These are phyloP conservation scores for Calocybe indica DNA, from an alignment of 768 basidiomycete species.

Conservation along the genomic window DNA sequence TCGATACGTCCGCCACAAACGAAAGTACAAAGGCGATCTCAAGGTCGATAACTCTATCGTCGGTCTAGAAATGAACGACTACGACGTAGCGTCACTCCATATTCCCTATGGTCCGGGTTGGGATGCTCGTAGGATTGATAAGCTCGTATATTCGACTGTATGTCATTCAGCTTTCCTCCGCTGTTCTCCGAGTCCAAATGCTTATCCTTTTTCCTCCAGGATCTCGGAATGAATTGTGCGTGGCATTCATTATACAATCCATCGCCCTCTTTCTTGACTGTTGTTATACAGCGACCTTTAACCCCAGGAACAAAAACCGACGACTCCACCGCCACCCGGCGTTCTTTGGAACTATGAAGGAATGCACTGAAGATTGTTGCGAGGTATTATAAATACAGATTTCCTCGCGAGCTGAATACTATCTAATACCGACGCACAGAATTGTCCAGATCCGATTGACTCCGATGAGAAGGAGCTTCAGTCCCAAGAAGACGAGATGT, in stretches of 20 bases:
- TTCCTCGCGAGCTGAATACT: neutral
- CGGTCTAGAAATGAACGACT: slow-evolving; percentile 50
- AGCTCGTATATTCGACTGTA: slow-evolving; percentile 52
- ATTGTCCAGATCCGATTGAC: slow-evolving; percentile 49
- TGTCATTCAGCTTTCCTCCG: slow-evolving; percentile 8
- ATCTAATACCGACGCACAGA: slow-evolving; percentile 20
- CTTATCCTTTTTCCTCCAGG: slow-evolving; percentile 21
- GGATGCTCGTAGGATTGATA: slow-evolving; percentile 51
- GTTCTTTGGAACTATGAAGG: slow-evolving; percentile 53
- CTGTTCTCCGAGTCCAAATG: neutral
- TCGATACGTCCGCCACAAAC: slow-evolving; percentile 24
- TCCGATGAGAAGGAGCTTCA: slow-evolving; percentile 50
- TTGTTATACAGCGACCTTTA: slow-evolving; percentile 41
- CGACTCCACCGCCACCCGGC: slow-evolving; percentile 59
- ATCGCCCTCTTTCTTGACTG: neutral
- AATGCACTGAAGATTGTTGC: slow-evolving; percentile 58
- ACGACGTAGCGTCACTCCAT: slow-evolving; percentile 48
- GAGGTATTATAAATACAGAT: slow-evolving; percentile 32
- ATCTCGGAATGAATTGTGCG: slow-evolving; percentile 55
- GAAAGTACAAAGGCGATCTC: slow-evolving; percentile 49
- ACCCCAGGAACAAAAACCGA: slow-evolving; percentile 56
- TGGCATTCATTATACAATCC: neutral
- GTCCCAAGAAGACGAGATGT: slow-evolving; percentile 44
- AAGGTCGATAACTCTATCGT: slow-evolving; percentile 35
- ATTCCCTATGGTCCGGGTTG: slow-evolving; percentile 60